phyloP scores from a whole-genome alignment of 75 land plant species.

The Azolla pinnata region DNA sequence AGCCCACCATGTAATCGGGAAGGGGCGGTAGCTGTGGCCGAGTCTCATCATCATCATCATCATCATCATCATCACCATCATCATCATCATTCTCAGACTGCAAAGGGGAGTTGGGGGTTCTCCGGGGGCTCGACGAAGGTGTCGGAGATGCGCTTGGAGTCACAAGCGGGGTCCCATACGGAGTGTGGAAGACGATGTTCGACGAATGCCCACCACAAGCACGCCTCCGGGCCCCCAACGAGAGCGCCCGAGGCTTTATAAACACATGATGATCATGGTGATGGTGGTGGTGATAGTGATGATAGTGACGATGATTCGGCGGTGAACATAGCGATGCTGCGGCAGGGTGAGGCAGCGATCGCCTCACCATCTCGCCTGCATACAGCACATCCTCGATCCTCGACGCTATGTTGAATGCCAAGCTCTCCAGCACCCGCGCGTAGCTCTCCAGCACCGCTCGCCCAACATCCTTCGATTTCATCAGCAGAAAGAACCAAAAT shows the following conservation, averaged over 20 bases:
- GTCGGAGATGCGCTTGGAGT: neutral
- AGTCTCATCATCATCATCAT: too few relatives aligned
- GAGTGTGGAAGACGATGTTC: neutral
- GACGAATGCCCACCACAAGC: neutral
- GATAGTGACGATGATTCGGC: too few relatives aligned
- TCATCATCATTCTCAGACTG: neutral
- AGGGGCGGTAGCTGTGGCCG: too few relatives aligned
- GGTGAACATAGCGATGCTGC: too few relatives aligned
- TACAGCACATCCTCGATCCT: constrained; percentile 79
- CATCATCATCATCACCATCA: too few relatives aligned
- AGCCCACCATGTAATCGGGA: too few relatives aligned
- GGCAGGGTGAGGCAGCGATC: too few relatives aligned
- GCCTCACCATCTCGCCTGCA: constrained; percentile 60
- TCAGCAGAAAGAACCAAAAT: constrained; percentile 66
- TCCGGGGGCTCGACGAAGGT: neutral
- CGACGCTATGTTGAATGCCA: constrained; percentile 85
- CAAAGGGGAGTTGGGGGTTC: constrained; percentile 2
- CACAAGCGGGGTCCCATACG: neutral
- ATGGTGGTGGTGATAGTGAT: neutral
- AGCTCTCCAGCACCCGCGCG: constrained; percentile 87
- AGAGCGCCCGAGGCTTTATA: neutral
- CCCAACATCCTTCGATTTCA: constrained; percentile 84
- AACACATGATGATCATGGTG: too few relatives aligned
- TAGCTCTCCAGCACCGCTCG: constrained; percentile 89
- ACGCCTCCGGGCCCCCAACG: too few relatives aligned